Evolutionary conservation across 2,329 filamentous ascomycete species (phyloP).

Genomic region (Aspergillus sp.): DNA sequence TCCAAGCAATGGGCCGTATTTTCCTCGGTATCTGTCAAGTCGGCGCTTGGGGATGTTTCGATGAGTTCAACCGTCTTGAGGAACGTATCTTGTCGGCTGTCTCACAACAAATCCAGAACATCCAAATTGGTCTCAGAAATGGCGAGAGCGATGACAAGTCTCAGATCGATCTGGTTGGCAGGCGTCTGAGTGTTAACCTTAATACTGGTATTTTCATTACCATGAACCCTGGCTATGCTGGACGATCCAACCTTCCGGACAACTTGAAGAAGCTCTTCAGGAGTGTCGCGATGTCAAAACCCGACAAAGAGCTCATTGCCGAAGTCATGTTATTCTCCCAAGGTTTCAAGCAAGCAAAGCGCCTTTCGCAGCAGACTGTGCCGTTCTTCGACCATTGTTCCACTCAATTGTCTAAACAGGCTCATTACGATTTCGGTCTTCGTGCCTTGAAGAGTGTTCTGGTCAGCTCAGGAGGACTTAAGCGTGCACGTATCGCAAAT

Average conservation of each 20-base stretch:
- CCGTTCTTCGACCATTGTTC: constrained; percentile 97
- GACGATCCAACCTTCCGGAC: constrained; percentile 95
- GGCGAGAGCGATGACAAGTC: constrained; percentile 76
- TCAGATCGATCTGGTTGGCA: constrained; percentile 91
- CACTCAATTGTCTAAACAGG: constrained; percentile 82
- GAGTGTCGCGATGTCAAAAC: constrained; percentile 99
- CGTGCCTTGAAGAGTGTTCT: constrained; percentile 98
- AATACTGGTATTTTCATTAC: constrained; percentile 99
- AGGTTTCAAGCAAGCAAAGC: constrained; percentile 95
- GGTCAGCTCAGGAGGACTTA: constrained; percentile 94
- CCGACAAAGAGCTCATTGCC: constrained; percentile 98
- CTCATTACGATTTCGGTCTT: constrained; percentile 97
- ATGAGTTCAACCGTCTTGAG: constrained; percentile 99
- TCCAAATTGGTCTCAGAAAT: constrained; percentile 91
- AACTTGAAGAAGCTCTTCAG: constrained; percentile 99
- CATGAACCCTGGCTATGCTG: constrained; percentile 99
- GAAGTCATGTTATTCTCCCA: constrained; percentile 99
- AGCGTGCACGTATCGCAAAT: constrained; percentile 72
- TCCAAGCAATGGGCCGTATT: constrained; percentile 99
- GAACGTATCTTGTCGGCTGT: constrained; percentile 97
- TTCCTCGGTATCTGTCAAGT: constrained; percentile 99
- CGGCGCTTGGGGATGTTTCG: constrained; percentile 98
- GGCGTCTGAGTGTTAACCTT: constrained; percentile 81
- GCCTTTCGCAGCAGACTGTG: constrained; percentile 90
- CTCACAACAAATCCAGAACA: constrained; percentile 99